Evolutionary conservation across 1,284 basidiomycete genomes (phyloP).

Genomic region (Ustilago bromivora): DNA sequence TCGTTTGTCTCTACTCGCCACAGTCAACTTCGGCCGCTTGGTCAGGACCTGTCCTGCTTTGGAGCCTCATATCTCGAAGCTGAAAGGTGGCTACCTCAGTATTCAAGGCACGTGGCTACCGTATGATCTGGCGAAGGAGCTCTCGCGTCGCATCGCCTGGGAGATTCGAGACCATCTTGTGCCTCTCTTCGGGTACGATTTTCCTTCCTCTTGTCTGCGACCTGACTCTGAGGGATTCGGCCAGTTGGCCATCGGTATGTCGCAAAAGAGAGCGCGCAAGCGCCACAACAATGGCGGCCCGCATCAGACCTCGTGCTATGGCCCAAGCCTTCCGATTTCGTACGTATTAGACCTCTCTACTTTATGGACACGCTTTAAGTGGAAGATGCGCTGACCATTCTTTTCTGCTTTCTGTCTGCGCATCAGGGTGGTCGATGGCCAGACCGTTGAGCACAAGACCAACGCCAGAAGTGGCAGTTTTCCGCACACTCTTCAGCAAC

Average conservation of each 20-base stretch:
- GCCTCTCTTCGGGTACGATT: slow-evolving; percentile 53
- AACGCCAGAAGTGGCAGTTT: not conserved
- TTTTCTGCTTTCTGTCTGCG: no score
- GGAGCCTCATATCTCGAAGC: slow-evolving; percentile 47
- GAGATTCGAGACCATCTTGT: slow-evolving; percentile 52
- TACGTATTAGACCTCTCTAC: slow-evolving; percentile 8
- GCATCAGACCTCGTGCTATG: slow-evolving; percentile 52
- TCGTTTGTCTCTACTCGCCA: not conserved
- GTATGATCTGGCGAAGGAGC: slow-evolving; percentile 48
- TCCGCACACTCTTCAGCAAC: slow-evolving; percentile 4
- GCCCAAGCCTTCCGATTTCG: slow-evolving; percentile 42
- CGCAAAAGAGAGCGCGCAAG: slow-evolving; percentile 44
- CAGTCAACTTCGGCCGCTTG: slow-evolving; percentile 49
- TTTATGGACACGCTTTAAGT: no score
- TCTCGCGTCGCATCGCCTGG: slow-evolving; percentile 53
- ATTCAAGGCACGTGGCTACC: slow-evolving; percentile 59
- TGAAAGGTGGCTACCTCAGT: slow-evolving; percentile 57
- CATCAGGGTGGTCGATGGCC: slow-evolving; percentile 25
- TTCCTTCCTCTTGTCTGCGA: slow-evolving; percentile 43
- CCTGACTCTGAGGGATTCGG: slow-evolving; percentile 55
- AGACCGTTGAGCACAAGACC: slow-evolving; percentile 28
- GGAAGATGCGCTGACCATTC: not conserved
- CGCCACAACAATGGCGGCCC: slow-evolving; percentile 45
- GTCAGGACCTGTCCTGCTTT: slow-evolving; percentile 43
- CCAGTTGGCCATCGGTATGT: slow-evolving; percentile 43